A percentile compares a stretch with the other conserved stretches of the same genome.
Evolutionary conservation across 768 basidiomycete species (phyloP).

Genomic region (Panellus pusillus): DNA sequence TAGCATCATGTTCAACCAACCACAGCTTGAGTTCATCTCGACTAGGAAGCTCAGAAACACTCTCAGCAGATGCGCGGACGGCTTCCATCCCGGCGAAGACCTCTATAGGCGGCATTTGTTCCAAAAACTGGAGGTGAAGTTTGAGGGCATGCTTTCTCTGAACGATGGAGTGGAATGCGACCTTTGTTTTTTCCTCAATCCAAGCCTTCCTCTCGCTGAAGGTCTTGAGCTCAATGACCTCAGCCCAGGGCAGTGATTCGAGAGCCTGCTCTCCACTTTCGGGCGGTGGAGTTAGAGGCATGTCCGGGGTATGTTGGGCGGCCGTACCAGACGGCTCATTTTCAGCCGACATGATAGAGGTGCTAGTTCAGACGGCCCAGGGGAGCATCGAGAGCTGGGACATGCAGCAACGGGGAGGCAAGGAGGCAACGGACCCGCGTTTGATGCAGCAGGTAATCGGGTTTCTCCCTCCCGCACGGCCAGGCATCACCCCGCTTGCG

Average conservation of each 20-base stretch:
- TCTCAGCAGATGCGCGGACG: constrained; percentile 54
- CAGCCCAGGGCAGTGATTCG: constrained; percentile 70
- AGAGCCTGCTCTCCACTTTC: constrained; percentile 44
- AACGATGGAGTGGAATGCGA: constrained; percentile 25
- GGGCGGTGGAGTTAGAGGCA: constrained; percentile 9
- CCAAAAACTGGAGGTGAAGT: constrained; percentile 58
- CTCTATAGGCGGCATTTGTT: constrained; percentile 74
- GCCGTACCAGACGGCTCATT: constrained; percentile 34
- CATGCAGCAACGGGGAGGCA: constrained; percentile 16
- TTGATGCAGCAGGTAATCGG: too few species aligned
- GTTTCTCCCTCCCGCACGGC: too few species aligned
- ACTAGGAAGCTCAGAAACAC: constrained; percentile 65
- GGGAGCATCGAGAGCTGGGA: constrained; percentile 13
- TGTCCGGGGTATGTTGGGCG: constrained; percentile 11
- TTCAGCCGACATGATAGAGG: constrained; percentile 14
- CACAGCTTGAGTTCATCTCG: constrained; percentile 67
- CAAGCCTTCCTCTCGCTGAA: constrained; percentile 87
- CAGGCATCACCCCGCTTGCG: too few species aligned
- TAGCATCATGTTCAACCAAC: constrained; percentile 77
- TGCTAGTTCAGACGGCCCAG: constrained; percentile 3
- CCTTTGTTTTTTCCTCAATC: constrained; percentile 89
- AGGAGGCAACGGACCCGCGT: background rate
- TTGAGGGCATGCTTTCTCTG: constrained; percentile 13
- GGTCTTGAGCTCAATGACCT: constrained; percentile 82
- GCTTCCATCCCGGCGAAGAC: constrained; percentile 74